Conservation (phyloP, 2,329 filamentous ascomycete species). For the Ophiobolus disseminans region DNA sequence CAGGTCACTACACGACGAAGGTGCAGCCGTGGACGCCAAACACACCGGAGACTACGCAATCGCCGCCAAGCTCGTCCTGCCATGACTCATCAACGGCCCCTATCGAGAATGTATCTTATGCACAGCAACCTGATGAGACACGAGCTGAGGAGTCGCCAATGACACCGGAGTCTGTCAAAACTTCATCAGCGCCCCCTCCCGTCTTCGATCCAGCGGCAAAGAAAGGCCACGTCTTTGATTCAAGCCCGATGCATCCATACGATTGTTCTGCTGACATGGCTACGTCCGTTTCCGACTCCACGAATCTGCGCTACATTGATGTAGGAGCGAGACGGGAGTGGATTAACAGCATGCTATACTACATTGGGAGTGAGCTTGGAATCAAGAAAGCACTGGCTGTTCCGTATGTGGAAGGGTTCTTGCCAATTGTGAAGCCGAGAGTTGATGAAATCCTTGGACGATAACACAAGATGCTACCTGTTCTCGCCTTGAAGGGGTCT, state of each 20-base stretch:
- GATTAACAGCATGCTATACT: constrained; percentile 37
- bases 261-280: constrained; percentile 19
- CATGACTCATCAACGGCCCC: background rate
- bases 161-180: background rate
- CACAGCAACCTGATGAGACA: background rate
- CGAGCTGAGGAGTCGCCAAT: background rate
- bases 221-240: constrained; percentile 31
- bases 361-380: constrained; percentile 29
- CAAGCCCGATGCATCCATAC: constrained; percentile 25
- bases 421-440: constrained; percentile 18
- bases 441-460: constrained; percentile 22
- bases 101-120: too few relatives aligned
- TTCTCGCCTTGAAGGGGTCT: background rate
- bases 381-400: constrained; percentile 39
- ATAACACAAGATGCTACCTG: constrained; percentile 8
- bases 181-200: background rate
- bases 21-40: background rate
- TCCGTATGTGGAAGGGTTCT: constrained; percentile 26
- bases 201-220: constrained; percentile 1
- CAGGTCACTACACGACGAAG: background rate
- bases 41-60: background rate
- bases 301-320: constrained; percentile 25
- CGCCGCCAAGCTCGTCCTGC: background rate
- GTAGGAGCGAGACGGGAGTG: constrained; percentile 30
- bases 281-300: constrained; percentile 7